Conservation (phyloP, 345 rosid genomes). For the Triadica sebifera region DNA sequence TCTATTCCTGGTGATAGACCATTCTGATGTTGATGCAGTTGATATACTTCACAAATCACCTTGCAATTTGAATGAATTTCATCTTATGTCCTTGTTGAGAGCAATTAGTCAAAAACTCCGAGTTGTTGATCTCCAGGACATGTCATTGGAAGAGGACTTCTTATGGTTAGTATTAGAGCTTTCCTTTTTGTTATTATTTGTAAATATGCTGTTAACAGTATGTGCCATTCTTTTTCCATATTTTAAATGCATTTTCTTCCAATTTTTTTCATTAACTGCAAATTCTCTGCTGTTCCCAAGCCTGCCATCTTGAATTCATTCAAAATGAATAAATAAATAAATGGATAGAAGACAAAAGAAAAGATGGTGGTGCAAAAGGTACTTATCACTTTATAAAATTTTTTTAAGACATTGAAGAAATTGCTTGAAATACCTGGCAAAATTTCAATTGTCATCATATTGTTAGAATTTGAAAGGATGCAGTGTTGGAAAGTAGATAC, state of each 20-base stretch:
- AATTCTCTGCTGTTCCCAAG: no score
- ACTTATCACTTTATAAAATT: no score
- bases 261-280: no score
- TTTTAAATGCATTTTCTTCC: no score
- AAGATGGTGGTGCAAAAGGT: no score
- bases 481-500: no score
- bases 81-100: conserved; percentile 36
- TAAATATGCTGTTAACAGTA: neutral
- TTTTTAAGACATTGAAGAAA: no score
- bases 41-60: conserved; percentile 33
- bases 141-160: conserved; percentile 32
- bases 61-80: conserved; percentile 32
- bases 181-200: neutral
- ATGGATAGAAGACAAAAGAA: no score
- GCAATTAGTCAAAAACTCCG: conserved; percentile 37
- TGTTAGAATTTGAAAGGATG: no score
- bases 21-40: conserved; percentile 36
- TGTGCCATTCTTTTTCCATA: neutral
- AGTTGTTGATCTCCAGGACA: conserved; percentile 34
- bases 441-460: no score
- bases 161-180: conserved; percentile 32
- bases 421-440: no score
- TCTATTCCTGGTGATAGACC: conserved; percentile 24
- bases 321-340: neutral
- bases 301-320: neutral